Evolutionary conservation across 2,329 filamentous ascomycete species (phyloP), one percentile per base, ranked within the genome.

Genomic region (Phoma sp.): DNA sequence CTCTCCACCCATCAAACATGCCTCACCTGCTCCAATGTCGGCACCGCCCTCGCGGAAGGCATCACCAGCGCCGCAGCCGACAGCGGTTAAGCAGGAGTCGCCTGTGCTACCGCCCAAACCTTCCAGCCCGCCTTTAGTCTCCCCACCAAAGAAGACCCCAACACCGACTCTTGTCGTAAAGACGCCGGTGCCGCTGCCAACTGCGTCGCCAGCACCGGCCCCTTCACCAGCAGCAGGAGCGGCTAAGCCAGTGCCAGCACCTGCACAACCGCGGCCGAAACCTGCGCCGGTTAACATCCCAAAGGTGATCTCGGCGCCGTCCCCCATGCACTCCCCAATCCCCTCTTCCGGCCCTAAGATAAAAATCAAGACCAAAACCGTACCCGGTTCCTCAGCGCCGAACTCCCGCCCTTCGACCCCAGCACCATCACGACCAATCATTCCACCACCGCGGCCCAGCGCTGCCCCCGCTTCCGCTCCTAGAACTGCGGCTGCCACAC

Each of bases 341-440:
- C 64, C 65, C 24, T 55, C 62, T 7, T 61, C 65, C 4, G 66
- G 60, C 12, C 67, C 66, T 2, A 69, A 66, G 41, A 64, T 69
- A 31, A 71, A 69, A 43, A 66, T 71, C 51, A 67, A 65, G 44
- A 68, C 66, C 24, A 65, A 68, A 38, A 62, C 57, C 22, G 58
- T 61, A 19, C 51, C 51, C 19, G 63, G 63, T 9, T 51, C 57
- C 10, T 58, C 64, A 21, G 55, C 65, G 21, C 61, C 62, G 12
- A 64, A 62, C 3, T 62, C 63, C 3, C 63, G 63, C 22, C 61
- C 63, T n/a, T 61, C 60, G 10, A 58, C 61, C 5, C 49, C 58
- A 3, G 57, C 55, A 27, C 49, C 54, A 15, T 53, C 49, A 24
- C 56, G 43, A n/a, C 57, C 63, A 22, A 61, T 32, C 31, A 52